Conservation (phyloP, 208 protist genomes). For the Leishmania major region DNA sequence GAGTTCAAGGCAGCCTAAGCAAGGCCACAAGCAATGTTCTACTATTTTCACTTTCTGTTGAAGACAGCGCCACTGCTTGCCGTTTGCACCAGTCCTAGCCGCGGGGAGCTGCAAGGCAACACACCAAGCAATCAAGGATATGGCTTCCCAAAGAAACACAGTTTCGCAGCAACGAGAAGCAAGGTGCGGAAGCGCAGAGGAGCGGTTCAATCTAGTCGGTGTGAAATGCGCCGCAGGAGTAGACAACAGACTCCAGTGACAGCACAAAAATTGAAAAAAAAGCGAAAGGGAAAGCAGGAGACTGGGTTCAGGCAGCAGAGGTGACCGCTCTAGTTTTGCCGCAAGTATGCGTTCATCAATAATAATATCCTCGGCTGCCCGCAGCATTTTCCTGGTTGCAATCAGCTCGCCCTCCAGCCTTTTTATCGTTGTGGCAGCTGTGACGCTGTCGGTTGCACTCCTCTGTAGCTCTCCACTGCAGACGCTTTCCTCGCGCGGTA, state of each 20-base stretch:
- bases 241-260: neutral
- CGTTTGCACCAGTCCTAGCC: neutral
- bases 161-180: neutral
- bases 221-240: neutral
- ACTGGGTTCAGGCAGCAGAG: neutral
- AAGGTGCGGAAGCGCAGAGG: neutral
- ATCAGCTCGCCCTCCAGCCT: slow-evolving; percentile 7
- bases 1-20: neutral
- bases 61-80: neutral
- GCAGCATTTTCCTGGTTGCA: neutral
- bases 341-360: slow-evolving; percentile 8
- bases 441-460: neutral
- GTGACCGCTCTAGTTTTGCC: neutral
- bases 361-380: slow-evolving; percentile 27
- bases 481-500: neutral
- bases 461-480: neutral
- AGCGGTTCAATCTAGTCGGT: neutral
- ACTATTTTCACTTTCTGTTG: too few species aligned
- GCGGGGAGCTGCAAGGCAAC: neutral
- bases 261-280: neutral
- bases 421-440: neutral
- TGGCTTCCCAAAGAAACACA: neutral
- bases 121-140: neutral
- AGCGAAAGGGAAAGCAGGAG: neutral
- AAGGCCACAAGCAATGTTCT: neutral